Conservation (phyloP, 2,329 filamentous ascomycete genomes). For the Trichoderma guizhouense region DNA sequence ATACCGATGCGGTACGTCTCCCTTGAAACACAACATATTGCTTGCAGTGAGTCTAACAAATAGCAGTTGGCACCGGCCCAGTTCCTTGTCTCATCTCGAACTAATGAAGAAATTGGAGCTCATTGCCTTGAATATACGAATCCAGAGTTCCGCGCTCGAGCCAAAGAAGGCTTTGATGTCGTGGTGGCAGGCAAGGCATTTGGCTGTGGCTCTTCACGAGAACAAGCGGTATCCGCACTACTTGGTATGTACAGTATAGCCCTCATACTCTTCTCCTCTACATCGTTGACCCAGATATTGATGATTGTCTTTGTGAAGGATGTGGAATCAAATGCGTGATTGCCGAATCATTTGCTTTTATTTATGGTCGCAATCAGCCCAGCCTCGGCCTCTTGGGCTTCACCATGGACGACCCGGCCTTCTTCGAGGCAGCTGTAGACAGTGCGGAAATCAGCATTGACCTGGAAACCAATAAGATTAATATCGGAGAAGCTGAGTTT, state of each 20-base stretch:
- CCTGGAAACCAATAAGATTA: conserved; percentile 18
- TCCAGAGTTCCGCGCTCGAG: conserved; percentile 38
- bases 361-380: conserved; percentile 44
- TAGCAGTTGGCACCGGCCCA: conserved; percentile 39
- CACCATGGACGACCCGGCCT: conserved; percentile 35
- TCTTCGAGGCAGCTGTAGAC: conserved; percentile 36
- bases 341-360: conserved; percentile 44
- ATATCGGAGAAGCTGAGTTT: conserved; percentile 28
- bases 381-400: conserved; percentile 44
- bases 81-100: conserved; percentile 22
- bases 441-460: conserved; percentile 38
- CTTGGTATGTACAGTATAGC: not conserved
- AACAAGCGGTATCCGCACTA: conserved; percentile 42
- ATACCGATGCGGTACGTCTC: conserved; percentile 39
- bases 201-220: conserved; percentile 44
- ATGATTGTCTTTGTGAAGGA: conserved; percentile 22
- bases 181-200: conserved; percentile 45
- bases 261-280: not conserved
- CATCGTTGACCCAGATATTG: not conserved
- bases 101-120: conserved; percentile 33
- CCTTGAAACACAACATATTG: not conserved
- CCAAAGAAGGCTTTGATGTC: conserved; percentile 36
- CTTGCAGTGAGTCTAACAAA: not conserved
- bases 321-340: conserved; percentile 42
- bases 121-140: conserved; percentile 41